Conservation (phyloP, 2,329 filamentous ascomycete genomes). For the Pezicula carpinea region DNA sequence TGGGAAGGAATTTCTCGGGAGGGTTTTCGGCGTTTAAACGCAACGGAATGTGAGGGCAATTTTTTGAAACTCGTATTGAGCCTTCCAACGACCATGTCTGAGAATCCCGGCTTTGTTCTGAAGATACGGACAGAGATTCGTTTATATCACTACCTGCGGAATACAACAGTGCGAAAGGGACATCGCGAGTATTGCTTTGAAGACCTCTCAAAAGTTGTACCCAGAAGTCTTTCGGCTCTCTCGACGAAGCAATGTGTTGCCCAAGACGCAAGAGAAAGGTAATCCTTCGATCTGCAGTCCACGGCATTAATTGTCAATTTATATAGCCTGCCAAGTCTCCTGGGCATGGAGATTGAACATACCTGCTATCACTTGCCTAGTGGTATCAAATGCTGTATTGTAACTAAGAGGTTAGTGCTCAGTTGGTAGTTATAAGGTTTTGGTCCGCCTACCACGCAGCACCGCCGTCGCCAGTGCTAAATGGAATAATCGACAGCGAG, state of each 20-base stretch:
- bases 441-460: slow-evolving; percentile 13
- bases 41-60: slow-evolving; percentile 4
- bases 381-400: slow-evolving; percentile 17
- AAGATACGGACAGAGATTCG: slow-evolving; percentile 16
- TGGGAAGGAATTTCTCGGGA: slow-evolving; percentile 9
- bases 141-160: slow-evolving; percentile 24
- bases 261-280: slow-evolving; percentile 34
- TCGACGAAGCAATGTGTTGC: slow-evolving; percentile 26
- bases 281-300: slow-evolving; percentile 27
- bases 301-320: not conserved
- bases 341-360: not conserved
- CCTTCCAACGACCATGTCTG: slow-evolving; percentile 19
- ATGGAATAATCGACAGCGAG: slow-evolving; percentile 19
- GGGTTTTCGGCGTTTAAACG: slow-evolving; percentile 3
- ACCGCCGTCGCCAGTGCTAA: slow-evolving; percentile 9
- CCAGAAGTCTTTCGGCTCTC: slow-evolving; percentile 31
- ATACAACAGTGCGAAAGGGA: slow-evolving; percentile 30
- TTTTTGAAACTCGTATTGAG: slow-evolving; percentile 8
- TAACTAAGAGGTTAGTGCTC: slow-evolving; percentile 10
- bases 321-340: not conserved
- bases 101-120: slow-evolving; percentile 9
- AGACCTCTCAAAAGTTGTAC: slow-evolving; percentile 21
- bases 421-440: not conserved
- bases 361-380: slow-evolving; percentile 15
- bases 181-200: slow-evolving; percentile 22